Evolutionary conservation across 1,284 basidiomycete species (phyloP).

Genomic region (Sanghuangporus weigelae): DNA sequence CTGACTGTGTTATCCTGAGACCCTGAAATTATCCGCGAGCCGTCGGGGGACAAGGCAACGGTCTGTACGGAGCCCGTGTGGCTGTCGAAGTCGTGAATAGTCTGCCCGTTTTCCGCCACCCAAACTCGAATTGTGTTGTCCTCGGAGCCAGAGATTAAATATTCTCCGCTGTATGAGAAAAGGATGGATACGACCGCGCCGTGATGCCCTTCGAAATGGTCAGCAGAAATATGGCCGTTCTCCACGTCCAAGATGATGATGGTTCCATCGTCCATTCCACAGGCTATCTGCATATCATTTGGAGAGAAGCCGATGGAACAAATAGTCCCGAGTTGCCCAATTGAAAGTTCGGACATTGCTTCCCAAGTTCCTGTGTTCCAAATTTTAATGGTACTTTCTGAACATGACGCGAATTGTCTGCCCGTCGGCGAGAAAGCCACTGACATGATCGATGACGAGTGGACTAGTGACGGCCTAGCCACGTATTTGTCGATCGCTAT

Average conservation of each 20-base stretch:
- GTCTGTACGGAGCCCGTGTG: neutral
- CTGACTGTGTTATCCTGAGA: constrained; percentile 15
- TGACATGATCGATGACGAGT: neutral
- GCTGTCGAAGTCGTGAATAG: neutral
- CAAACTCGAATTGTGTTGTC: constrained; percentile 99
- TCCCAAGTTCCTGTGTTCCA: neutral
- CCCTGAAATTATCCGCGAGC: constrained; percentile 2
- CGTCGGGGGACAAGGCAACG: neutral
- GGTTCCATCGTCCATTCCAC: neutral
- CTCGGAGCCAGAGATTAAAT: constrained; percentile 78
- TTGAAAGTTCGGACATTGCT: neutral
- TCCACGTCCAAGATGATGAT: neutral
- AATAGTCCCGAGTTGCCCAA: neutral
- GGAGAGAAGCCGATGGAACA: neutral
- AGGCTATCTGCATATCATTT: neutral
- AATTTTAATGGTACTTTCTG: neutral
- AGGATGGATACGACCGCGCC: neutral
- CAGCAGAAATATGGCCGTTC: neutral
- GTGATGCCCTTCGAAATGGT: neutral
- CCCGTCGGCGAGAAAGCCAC: constrained; percentile 1
- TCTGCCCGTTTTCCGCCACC: constrained; percentile 31
- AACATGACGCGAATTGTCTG: neutral
- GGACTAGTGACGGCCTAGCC: neutral
- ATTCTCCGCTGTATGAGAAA: constrained; percentile 15
- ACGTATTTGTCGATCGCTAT: neutral